Evolutionary conservation across 495 filamentous ascomycete genomes (phyloP).

Genomic region (Penicillium desertorum): DNA sequence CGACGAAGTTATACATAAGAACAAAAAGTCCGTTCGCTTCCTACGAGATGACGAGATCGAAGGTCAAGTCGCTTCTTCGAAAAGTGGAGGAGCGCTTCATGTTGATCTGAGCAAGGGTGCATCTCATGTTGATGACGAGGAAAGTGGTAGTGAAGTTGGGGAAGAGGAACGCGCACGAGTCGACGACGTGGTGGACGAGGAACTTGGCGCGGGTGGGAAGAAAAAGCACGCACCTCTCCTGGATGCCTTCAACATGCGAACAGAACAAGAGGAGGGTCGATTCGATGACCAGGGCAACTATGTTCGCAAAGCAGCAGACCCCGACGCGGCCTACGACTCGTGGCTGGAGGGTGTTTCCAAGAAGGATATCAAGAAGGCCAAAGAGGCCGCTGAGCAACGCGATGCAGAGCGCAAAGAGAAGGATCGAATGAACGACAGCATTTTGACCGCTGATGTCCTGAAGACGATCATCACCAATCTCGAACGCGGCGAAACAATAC

Average conservation of each 20-base stretch:
- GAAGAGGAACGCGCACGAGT: slow-evolving; percentile 70
- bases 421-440: slow-evolving; percentile 67
- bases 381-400: slow-evolving; percentile 82
- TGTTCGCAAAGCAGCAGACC: slow-evolving; percentile 84
- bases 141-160: slow-evolving; percentile 65
- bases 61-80: slow-evolving; percentile 75
- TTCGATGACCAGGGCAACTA: slow-evolving; percentile 92
- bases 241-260: slow-evolving; percentile 92
- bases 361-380: slow-evolving; percentile 86
- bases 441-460: slow-evolving; percentile 73
- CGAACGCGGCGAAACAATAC: slow-evolving; percentile 79
- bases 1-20: slow-evolving; percentile 53
- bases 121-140: slow-evolving; percentile 46
- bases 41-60: slow-evolving; percentile 75
- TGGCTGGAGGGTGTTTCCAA: slow-evolving; percentile 93
- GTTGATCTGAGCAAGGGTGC: slow-evolving; percentile 53
- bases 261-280: slow-evolving; percentile 86
- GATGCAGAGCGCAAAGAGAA: slow-evolving; percentile 71
- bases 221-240: slow-evolving; percentile 95
- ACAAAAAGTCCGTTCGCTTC: slow-evolving; percentile 78
- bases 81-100: slow-evolving; percentile 66
- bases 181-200: slow-evolving; percentile 74
- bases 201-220: slow-evolving; percentile 82
- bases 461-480: slow-evolving; percentile 67
- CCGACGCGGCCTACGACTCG: slow-evolving; percentile 84